Evolutionary conservation across 257 asterid species (phyloP).

Genomic region (Cynanchum wilfordii): DNA sequence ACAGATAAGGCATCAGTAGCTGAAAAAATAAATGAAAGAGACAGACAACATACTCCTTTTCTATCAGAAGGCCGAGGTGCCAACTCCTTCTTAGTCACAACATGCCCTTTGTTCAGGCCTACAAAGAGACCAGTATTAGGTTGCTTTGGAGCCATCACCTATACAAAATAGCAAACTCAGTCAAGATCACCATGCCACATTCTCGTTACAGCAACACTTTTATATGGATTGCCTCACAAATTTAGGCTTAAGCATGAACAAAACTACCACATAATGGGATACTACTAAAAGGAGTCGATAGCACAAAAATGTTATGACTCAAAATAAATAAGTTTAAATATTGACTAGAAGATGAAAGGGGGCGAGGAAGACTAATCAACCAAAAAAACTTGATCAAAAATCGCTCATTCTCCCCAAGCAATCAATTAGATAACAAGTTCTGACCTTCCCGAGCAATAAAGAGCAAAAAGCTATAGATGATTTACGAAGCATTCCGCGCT

Average conservation of each 20-base stretch:
- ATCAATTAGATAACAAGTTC: background rate
- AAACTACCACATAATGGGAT: background rate
- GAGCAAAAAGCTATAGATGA: background rate
- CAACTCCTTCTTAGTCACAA: conserved; percentile 74
- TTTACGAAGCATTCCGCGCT: background rate
- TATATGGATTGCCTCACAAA: background rate
- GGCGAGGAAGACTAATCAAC: too few relatives aligned
- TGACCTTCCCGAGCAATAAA: background rate
- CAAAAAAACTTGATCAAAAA: too few relatives aligned
- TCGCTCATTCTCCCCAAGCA: background rate
- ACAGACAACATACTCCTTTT: conserved; percentile 60
- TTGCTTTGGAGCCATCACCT: conserved; percentile 81
- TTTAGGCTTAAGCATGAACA: background rate
- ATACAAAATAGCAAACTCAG: background rate
- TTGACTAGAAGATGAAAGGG: background rate
- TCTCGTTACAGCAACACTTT: background rate
- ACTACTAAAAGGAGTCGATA: background rate
- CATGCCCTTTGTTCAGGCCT: conserved; percentile 77
- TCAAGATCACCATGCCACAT: background rate
- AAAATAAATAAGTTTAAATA: background rate
- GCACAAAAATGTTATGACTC: background rate
- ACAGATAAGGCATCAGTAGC: background rate
- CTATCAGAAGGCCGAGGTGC: conserved; percentile 84
- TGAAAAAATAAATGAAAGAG: background rate
- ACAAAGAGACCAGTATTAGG: conserved; percentile 68